A percentile compares a stretch with the other conserved stretches of the same genome.
These are phyloP conservation scores for Chlorella sp. DNA, from an alignment of 139 green algal species.

Conservation along the genomic window DNA sequence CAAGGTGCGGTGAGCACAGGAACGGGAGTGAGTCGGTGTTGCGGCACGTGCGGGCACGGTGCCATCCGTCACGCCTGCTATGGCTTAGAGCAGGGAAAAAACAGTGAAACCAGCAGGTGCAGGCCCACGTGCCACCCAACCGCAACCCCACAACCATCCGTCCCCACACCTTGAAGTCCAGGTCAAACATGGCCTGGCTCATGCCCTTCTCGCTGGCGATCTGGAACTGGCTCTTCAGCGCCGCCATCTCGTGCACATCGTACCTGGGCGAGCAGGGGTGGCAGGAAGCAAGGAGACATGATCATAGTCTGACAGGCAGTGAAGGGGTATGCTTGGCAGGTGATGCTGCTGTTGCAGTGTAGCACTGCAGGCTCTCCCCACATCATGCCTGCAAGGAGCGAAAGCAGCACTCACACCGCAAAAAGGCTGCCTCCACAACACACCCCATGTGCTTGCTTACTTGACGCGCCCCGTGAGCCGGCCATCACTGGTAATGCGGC, in stretches of 20 bases:
- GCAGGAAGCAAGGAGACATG: not conserved
- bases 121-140: no score
- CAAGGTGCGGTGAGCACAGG: not conserved
- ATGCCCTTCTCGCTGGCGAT: constrained; percentile 78
- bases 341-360: no score
- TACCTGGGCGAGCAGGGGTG: constrained; percentile 61
- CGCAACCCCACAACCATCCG: not conserved
- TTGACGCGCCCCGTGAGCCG: constrained; percentile 85
- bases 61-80: no score
- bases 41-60: not conserved
- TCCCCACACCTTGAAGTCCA: constrained; percentile 62
- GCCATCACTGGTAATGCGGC: constrained; percentile 91
- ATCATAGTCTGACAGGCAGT: no score
- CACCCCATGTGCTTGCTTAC: constrained; percentile 38
- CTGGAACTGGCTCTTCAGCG: constrained; percentile 89
- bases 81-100: no score
- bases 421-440: no score
- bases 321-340: no score
- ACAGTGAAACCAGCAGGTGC: no score
- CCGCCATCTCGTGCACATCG: constrained; percentile 81
- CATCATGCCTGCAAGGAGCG: no score
- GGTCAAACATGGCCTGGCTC: constrained; percentile 75
- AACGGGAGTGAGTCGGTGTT: not conserved
- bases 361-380: no score
- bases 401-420: no score